Percentiles rank a stretch among this genome's conserved stretches.
These are phyloP conservation scores for Caloboletus firmus DNA, from an alignment of 1,284 basidiomycete genomes.

Conservation along the genomic window DNA sequence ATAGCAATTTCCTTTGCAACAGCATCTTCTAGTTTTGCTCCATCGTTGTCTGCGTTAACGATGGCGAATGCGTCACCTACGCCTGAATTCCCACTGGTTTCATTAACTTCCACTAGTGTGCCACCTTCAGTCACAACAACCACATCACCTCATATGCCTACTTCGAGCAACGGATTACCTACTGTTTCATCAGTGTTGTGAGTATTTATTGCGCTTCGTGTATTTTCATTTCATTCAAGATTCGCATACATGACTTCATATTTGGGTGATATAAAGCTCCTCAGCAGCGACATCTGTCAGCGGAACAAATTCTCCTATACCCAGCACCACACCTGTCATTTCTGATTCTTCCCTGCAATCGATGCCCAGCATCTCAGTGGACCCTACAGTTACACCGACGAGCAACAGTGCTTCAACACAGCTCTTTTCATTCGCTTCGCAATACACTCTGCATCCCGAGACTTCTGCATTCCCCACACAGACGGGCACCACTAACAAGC, in stretches of 20 bases:
- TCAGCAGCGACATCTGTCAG: background rate
- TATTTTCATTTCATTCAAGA: background rate
- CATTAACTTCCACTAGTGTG: background rate
- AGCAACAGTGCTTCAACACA: background rate
- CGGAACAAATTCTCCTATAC: background rate
- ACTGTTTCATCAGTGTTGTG: background rate
- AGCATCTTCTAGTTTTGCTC: background rate
- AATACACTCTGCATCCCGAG: background rate
- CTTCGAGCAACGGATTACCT: background rate
- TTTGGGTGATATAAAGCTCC: background rate
- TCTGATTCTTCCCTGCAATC: conserved; percentile 1
- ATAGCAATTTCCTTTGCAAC: background rate
- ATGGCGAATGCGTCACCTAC: background rate
- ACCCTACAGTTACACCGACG: background rate
- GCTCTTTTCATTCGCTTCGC: background rate
- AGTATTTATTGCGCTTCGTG: background rate
- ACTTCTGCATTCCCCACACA: background rate
- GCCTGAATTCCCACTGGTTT: background rate
- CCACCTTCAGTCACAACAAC: background rate
- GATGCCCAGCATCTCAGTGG: background rate
- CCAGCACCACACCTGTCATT: background rate
- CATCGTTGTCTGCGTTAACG: background rate
- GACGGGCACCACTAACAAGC: background rate
- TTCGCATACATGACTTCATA: background rate
- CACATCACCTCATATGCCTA: background rate